Evolutionary conservation across 306 rosid species (phyloP), one percentile per base, ranked within the genome.

Genomic region (Vicia sativa): DNA sequence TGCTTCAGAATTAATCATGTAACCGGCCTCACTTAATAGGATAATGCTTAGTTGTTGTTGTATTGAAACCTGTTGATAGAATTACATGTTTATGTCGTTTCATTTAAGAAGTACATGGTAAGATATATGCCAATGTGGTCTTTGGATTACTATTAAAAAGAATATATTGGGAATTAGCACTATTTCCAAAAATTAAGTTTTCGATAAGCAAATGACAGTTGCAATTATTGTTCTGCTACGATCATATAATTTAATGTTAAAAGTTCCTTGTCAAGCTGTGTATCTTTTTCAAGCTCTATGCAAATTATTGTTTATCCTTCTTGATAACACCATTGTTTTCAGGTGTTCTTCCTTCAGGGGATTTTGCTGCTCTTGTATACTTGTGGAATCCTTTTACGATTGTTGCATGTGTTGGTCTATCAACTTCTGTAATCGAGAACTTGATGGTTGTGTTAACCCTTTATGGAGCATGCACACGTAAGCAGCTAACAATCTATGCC

Each of bases 301-400:
- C 18, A 29, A 76, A 43, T 67, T 72, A 13, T 19, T 72, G n/a
- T 21, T 67, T 48, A 39, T 29, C 46, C 53, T 34, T 26, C 55
- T 76, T 76, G 14, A 71, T 66, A 10, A 62, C 15, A 31, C 65
- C n/a, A 10, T 42, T 73, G 61, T 77, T 77, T 77, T 14, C 82
- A 81, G 85, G 69, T 56, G 39, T 52, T 70, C 77, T 81, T 35
- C 85, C 74, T 73, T 77, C 82, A 42, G 85, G 82, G 57, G 77
- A 77, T 55, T 42, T 81, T 44, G 85, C 79, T 74, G 85, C 79
- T 43, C 82, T 81, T 35, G 65, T 70, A 58, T 81, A 81, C 64
- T 69, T 81, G 50, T 81, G 85, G 85, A 81, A 77, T 74, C 82
- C 84, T 57, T 82, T 82, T 77, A 79, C 87, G 3, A 61, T 76